Conservation (phyloP, 805 yeast genomes). For the Ogataea zsoltii region DNA sequence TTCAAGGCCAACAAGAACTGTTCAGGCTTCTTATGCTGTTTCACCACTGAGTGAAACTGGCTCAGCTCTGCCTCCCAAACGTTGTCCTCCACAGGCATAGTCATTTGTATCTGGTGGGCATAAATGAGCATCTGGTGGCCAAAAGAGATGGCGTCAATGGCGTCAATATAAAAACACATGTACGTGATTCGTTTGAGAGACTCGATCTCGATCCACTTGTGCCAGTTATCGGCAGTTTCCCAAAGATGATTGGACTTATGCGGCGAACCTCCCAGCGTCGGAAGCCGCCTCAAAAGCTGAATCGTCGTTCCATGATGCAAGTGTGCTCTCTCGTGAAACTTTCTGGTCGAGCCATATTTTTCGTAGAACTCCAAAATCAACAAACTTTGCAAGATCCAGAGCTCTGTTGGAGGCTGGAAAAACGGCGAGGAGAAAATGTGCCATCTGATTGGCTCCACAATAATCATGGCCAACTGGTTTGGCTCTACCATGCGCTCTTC, state of each 20-base stretch:
- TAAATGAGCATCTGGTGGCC: slow-evolving; percentile 66
- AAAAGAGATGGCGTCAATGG: slow-evolving; percentile 73
- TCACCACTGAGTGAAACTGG: slow-evolving; percentile 24
- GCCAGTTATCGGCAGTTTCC: slow-evolving; percentile 38
- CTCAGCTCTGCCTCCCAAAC: slow-evolving; percentile 46
- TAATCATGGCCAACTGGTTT: slow-evolving; percentile 43
- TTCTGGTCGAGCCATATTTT: slow-evolving; percentile 66
- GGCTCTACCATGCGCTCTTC: slow-evolving; percentile 24
- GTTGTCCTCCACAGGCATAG: slow-evolving; percentile 63
- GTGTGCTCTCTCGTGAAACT: slow-evolving; percentile 78
- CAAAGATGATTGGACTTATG: slow-evolving; percentile 26
- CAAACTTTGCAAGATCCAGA: slow-evolving; percentile 77
- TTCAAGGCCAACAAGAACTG: slow-evolving; percentile 61
- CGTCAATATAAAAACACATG: slow-evolving; percentile 80
- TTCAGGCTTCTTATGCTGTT: slow-evolving; percentile 31
- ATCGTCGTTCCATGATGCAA: slow-evolving; percentile 86
- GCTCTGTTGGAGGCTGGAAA: slow-evolving; percentile 72
- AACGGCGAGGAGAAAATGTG: slow-evolving; percentile 67
- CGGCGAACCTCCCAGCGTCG: slow-evolving; percentile 75
- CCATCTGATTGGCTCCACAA: slow-evolving; percentile 66
- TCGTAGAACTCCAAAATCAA: slow-evolving; percentile 77
- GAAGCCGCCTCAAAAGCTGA: slow-evolving; percentile 73
- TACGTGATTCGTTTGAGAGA: slow-evolving; percentile 75
- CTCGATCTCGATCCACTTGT: slow-evolving; percentile 79
- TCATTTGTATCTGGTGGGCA: slow-evolving; percentile 60